Base-by-base conservation (phyloP, 164 flowering plant species). In the Stephania cephalantha region DNA sequence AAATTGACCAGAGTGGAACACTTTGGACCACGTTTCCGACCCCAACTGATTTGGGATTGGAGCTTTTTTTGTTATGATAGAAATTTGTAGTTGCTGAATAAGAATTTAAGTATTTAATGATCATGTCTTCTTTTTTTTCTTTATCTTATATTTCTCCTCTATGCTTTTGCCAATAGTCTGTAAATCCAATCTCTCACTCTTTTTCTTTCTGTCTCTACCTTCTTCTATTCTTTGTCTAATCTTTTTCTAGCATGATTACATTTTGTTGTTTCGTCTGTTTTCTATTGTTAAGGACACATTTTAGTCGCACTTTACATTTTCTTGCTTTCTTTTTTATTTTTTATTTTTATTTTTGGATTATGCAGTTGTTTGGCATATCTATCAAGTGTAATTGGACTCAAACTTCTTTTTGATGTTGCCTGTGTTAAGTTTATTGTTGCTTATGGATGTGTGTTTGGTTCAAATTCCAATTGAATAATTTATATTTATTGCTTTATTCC, bases 381-480 rank as follows among this genome's bases (percentile, higher is more conserved):
- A 53, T n/a, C 45, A 20, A 61, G n/a, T 30, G 61, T 12, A n/a
- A 42, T 46, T 2, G 30, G 66, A 25, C 53, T 61, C 53, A 4
- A 44, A 20, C n/a, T 44, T 73, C 66, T 48, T 73, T 64, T 42
- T 61, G 69, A 20, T 42, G 30, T 64, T 64, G 68, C 68, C 20
- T 3, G 7, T 64, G 25, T 20, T 29, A 11, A 64, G 25, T 64
- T 64, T 64, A 42, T 22, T 12, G 29, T 63, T 9, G 18, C 30
- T 25, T 12, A 5, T n/a, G 4, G 66, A 35, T n/a, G 25, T 73
- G 29, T 15, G 64, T 4, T 20, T 6, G 52, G 35, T 29, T 18
- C 17, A 55, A 46, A 70, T 58, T 73, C 13, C 44, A 25, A 18
- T 44, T 79, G 46, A 13, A 45, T 17, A 68, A 50, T 45, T 44